These are phyloP conservation scores for Oryza punctata DNA, from an alignment of 176 grass and related monocot genomes.

Conservation along the genomic window DNA sequence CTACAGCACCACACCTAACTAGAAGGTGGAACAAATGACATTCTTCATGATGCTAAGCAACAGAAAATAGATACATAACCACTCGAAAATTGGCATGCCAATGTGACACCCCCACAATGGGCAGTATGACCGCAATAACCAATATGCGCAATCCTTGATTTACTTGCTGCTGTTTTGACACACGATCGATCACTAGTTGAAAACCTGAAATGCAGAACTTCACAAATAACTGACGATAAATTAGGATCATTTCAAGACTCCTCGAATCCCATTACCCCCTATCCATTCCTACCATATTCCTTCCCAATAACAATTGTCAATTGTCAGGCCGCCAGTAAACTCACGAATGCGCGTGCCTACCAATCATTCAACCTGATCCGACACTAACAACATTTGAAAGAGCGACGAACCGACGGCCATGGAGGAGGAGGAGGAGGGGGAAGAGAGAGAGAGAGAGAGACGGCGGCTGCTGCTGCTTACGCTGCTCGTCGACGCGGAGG, in stretches of 20 bases:
- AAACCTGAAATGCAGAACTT: not conserved
- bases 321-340: too few relatives aligned
- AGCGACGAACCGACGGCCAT: too few relatives aligned
- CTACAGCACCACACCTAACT: not conserved
- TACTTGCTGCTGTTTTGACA: not conserved
- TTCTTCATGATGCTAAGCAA: not conserved
- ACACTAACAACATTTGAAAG: too few relatives aligned
- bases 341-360: too few relatives aligned
- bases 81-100: not conserved
- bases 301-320: too few relatives aligned
- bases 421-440: not conserved
- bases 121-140: not conserved
- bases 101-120: not conserved
- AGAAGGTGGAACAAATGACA: not conserved
- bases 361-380: too few relatives aligned
- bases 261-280: too few relatives aligned
- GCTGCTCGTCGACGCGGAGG: conserved; percentile 71
- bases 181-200: not conserved
- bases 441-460: too few relatives aligned
- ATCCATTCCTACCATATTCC: too few relatives aligned
- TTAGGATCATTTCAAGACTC: too few relatives aligned
- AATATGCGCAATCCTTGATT: not conserved
- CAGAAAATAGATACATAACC: not conserved
- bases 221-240: not conserved
- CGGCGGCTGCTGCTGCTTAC: conserved; percentile 26